phyloP scores from a whole-genome alignment of 176 grass and related monocot genomes.

The Otatea glauca region DNA sequence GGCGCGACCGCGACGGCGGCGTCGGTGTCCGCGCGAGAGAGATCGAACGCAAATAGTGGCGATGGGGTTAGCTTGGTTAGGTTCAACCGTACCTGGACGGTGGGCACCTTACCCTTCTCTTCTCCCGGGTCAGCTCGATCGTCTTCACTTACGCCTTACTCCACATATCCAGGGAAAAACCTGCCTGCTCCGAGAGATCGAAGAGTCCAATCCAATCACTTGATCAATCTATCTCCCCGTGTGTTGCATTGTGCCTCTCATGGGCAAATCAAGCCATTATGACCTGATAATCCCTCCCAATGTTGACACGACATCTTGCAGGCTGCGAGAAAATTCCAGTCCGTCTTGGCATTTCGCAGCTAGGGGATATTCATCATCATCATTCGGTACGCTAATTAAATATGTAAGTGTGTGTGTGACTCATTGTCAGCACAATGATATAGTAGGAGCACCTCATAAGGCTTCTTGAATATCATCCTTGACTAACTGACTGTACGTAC shows the following conservation, averaged over 20 bases:
- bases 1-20: slow-evolving; percentile 7
- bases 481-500: slow-evolving; percentile 9
- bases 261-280: slow-evolving; percentile 50
- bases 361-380: slow-evolving; percentile 31
- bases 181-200: background rate
- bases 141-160: slow-evolving; percentile 53
- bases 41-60: background rate
- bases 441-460: background rate
- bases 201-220: slow-evolving; percentile 11
- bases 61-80: slow-evolving; percentile 44
- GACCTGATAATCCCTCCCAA: slow-evolving; percentile 48
- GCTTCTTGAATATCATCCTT: background rate
- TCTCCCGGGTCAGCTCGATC: slow-evolving; percentile 20
- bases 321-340: background rate
- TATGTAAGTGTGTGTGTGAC: background rate
- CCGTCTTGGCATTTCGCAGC: slow-evolving; percentile 5
- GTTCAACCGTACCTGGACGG: slow-evolving; percentile 46
- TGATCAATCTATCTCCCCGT: slow-evolving; percentile 40
- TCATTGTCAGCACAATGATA: slow-evolving; percentile 38
- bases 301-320: slow-evolving; percentile 45
- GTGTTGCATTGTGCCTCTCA: slow-evolving; percentile 67
- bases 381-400: slow-evolving; percentile 16
- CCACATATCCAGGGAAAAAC: slow-evolving; percentile 24
- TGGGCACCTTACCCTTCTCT: background rate
- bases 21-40: background rate